phyloP scores from a whole-genome alignment of 306 rosid genomes.

The Cucumis hystrix region DNA sequence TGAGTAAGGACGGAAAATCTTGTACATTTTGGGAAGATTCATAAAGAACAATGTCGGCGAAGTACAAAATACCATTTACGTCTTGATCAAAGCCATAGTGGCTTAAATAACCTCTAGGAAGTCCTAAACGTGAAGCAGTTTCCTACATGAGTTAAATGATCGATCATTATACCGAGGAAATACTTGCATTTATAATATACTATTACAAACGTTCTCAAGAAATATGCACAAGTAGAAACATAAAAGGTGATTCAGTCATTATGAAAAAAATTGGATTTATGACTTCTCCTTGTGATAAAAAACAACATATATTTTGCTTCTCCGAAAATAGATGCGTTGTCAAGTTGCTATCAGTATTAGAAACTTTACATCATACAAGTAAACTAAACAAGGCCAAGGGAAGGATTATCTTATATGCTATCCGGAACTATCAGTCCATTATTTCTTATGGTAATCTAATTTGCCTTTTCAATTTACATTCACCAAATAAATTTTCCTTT shows the following conservation, averaged over 20 bases:
- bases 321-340: background rate
- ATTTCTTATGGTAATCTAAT: background rate
- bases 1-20: slow-evolving; percentile 76
- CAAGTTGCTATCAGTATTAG: background rate
- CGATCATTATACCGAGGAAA: background rate
- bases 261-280: no score
- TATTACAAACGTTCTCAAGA: background rate
- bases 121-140: slow-evolving; percentile 75
- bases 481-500: background rate
- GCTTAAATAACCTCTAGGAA: slow-evolving; percentile 52
- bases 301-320: background rate
- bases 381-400: background rate
- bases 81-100: slow-evolving; percentile 64
- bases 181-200: background rate
- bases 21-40: slow-evolving; percentile 80
- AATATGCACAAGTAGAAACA: background rate
- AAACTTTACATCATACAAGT: background rate
- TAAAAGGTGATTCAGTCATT: background rate
- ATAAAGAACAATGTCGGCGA: slow-evolving; percentile 78
- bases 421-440: background rate
- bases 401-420: background rate
- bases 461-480: background rate
- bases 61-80: slow-evolving; percentile 43
- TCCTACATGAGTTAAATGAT: slow-evolving; percentile 39
- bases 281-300: background rate